These are phyloP conservation scores for Paracamarosporium sp. DNA, from an alignment of 2,329 filamentous ascomycete genomes.

Conservation along the genomic window DNA sequence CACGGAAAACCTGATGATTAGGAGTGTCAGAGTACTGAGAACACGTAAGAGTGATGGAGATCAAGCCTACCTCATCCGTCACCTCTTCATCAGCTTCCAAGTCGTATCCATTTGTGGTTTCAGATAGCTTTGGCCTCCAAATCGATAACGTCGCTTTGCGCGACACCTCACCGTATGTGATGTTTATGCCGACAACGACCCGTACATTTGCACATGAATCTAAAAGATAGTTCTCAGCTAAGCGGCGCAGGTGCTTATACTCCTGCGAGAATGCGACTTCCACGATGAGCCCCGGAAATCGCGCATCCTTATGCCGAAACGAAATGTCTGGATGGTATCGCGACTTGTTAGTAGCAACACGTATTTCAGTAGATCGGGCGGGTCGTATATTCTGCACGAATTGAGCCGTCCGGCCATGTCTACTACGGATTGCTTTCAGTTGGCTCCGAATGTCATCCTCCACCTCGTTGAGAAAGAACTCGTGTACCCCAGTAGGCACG, in stretches of 20 bases:
- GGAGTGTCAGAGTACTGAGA: no score
- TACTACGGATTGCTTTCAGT: conserved; percentile 17
- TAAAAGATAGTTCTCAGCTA: conserved; percentile 24
- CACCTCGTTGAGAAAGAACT: background rate
- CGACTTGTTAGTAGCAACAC: conserved; percentile 8
- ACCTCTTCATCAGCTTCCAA: background rate
- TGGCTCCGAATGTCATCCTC: conserved; percentile 19
- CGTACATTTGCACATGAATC: conserved; percentile 22
- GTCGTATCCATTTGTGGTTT: background rate
- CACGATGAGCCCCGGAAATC: conserved; percentile 2
- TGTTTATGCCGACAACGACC: conserved; percentile 21
- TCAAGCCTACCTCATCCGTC: background rate
- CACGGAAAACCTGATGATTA: no score
- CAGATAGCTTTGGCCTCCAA: conserved; percentile 9
- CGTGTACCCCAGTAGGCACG: background rate
- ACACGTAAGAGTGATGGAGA: no score
- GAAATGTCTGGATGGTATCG: conserved; percentile 20
- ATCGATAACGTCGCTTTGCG: conserved; percentile 17
- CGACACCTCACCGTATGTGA: conserved; percentile 19
- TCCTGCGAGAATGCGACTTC: conserved; percentile 21
- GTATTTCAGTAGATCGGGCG: conserved; percentile 17
- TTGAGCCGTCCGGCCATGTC: conserved; percentile 7
- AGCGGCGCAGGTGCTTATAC: conserved; percentile 13
- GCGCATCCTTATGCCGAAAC: conserved; percentile 19
- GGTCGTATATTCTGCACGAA: conserved; percentile 18